phyloP scores from a whole-genome alignment of 805 yeast species.

The Cyberlindnera mrakii region DNA sequence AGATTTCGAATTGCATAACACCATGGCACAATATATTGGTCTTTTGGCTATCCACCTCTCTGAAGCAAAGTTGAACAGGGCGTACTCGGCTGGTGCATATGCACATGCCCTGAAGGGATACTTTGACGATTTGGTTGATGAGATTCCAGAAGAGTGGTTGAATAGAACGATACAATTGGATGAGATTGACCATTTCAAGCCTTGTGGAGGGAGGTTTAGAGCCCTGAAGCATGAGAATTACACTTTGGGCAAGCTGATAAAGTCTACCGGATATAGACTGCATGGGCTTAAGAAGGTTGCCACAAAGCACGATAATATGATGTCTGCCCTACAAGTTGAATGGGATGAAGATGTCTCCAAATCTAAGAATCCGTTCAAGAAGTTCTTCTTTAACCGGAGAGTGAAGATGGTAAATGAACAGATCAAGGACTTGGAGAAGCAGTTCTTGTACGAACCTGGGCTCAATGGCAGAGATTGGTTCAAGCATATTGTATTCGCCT shows the following conservation, averaged over 20 bases:
- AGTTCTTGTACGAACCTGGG: conserved; percentile 39
- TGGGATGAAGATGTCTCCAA: conserved; percentile 25
- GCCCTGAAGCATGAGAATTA: conserved; percentile 5
- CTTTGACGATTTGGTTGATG: conserved; percentile 29
- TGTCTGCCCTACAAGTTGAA: conserved; percentile 15
- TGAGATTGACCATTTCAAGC: conserved; percentile 8
- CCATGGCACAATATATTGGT: conserved; percentile 49
- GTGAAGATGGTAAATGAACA: conserved; percentile 28
- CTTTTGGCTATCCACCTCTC: conserved; percentile 40
- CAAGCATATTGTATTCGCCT: conserved; percentile 45
- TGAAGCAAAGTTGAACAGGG: conserved; percentile 42
- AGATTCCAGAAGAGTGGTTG: conserved; percentile 36
- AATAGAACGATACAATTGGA: conserved; percentile 10
- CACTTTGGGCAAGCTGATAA: conserved; percentile 25
- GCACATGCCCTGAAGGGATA: conserved; percentile 32
- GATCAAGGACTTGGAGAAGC: conserved; percentile 37
- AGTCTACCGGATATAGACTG: conserved; percentile 25
- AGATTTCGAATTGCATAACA: conserved; percentile 51
- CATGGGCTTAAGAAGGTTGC: conserved; percentile 19
- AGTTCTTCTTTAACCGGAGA: conserved; percentile 21
- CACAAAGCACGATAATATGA: conserved; percentile 21
- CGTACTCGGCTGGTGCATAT: conserved; percentile 30
- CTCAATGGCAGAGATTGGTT: conserved; percentile 46
- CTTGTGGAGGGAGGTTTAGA: conserved; percentile 7
- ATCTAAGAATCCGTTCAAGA: conserved; percentile 28